Conservation (phyloP, 2,329 filamentous ascomycete genomes). For the Neurospora sp. region DNA sequence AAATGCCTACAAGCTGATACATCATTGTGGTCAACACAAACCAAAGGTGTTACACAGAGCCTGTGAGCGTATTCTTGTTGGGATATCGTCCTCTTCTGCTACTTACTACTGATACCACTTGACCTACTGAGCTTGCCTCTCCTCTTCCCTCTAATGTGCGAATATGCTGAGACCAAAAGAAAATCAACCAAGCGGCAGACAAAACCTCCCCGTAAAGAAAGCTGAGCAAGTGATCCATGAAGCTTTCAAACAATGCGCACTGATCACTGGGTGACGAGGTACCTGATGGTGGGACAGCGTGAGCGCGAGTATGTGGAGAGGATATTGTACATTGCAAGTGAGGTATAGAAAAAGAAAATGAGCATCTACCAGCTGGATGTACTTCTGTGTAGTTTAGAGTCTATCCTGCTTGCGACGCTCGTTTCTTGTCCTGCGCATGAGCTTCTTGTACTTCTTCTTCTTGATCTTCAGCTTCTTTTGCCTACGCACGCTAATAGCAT, state of each 20-base stretch:
- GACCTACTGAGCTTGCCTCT: background rate
- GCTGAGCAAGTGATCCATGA: background rate
- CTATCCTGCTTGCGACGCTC: conserved; percentile 76
- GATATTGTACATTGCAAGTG: conserved; percentile 9
- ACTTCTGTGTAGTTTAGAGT: conserved; percentile 29
- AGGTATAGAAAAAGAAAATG: background rate
- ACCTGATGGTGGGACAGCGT: background rate
- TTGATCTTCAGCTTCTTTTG: conserved; percentile 98
- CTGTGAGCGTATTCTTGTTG: background rate
- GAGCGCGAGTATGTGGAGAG: conserved; percentile 3
- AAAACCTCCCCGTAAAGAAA: background rate
- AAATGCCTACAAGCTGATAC: background rate
- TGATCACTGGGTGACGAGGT: background rate
- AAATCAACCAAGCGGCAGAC: background rate
- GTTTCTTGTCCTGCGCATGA: conserved; percentile 86
- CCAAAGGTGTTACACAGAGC: background rate
- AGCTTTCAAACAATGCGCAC: background rate
- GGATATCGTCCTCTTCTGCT: background rate
- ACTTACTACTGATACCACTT: background rate
- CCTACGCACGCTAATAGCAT: conserved; percentile 81
- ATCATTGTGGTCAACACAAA: background rate
- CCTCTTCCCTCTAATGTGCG: conserved; percentile 1
- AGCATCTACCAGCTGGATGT: background rate
- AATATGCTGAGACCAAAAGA: conserved; percentile 4
- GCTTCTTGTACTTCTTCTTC: conserved; percentile 99